A percentile compares a stretch with the other conserved stretches of the same genome.
These are phyloP conservation scores for Brassica balearica DNA, from an alignment of 441 rosid genomes.

Conservation along the genomic window DNA sequence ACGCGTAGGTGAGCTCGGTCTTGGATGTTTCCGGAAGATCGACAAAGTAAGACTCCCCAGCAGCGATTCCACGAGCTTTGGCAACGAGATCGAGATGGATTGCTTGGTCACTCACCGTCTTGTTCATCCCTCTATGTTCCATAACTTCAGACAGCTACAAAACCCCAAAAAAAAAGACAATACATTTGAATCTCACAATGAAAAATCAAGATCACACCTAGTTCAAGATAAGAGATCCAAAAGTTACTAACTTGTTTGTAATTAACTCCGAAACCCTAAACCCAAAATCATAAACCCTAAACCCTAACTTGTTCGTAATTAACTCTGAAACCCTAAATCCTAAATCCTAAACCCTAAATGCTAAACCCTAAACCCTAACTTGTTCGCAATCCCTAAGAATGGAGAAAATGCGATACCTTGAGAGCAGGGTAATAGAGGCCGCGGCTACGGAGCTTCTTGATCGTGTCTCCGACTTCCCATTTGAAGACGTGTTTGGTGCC, in stretches of 20 bases:
- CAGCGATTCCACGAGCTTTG: constrained; percentile 73
- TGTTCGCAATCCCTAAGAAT: background rate
- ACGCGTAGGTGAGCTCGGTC: constrained; percentile 70
- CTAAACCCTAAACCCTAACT: background rate
- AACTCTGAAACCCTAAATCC: background rate
- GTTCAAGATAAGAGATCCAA: constrained; percentile 6
- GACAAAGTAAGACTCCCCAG: constrained; percentile 79
- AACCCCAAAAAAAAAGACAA: constrained; percentile 10
- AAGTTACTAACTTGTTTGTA: background rate
- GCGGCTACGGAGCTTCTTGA: constrained; percentile 82
- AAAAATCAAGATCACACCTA: background rate
- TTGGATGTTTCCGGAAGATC: constrained; percentile 84
- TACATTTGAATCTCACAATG: constrained; percentile 1
- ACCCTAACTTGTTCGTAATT: background rate
- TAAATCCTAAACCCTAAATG: background rate
- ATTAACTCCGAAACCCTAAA: too few species aligned
- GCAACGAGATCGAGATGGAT: constrained; percentile 95
- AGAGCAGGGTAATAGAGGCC: constrained; percentile 78
- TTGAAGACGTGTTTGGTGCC: constrained; percentile 85
- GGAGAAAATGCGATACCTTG: constrained; percentile 57
- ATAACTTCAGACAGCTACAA: constrained; percentile 79
- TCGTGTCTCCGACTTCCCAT: constrained; percentile 96
- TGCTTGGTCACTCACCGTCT: constrained; percentile 92
- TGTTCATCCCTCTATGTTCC: constrained; percentile 81
- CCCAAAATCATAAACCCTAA: background rate